Base-by-base conservation (phyloP, 768 basidiomycete species). In the Sarcomyxa edulis region DNA sequence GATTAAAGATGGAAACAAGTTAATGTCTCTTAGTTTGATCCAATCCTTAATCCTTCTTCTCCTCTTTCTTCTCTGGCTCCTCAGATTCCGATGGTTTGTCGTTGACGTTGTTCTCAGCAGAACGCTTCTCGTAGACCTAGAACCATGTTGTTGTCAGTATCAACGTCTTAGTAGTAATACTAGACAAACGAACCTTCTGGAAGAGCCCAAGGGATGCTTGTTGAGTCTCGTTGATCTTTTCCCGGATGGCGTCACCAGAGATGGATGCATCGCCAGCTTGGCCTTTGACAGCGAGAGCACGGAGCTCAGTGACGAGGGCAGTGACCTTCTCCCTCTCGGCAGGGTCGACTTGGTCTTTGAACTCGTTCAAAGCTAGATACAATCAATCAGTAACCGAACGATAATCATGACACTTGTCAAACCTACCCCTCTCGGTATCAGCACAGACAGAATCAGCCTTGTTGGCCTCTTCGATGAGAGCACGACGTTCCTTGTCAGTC, bases 381-480 rank as follows among this genome's bases (percentile, higher is more conserved):
- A 19, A 8, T 37, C 21, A 54, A 8, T 57, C 37, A 19, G 33
- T 6, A 11, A 22, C 9, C 3, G 7, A 16, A 20, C 3, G 20
- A 7, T 7, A 25, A 24, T 24, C 5, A 19, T 24, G 25, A 15
- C n/a, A 8, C 19, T 42, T 12, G 4, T 12, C 8, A 7, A 0
- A 61, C 74, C 33, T 48, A 84, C 84, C 87, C 70, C 97, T 98
- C 75, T 97, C 93, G 2, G 94, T 98, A 58, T 98, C 95, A 42
- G 82, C 70, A 54, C 83, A 87, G 50, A 97, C 84, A 6, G 90
- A 93, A 60, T 97, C 94, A 32, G 90, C 95, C 69, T 88, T 87
- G 76, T 98, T 98, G 28, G 92, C 76, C 59, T 94, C 89, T 71
- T 99, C 96, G 48, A 99, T 98, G 41, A 98, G 71, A 30, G 71